These are phyloP conservation scores for Spergularia marina DNA, from an alignment of 148 eudicot genomes.

Conservation along the genomic window DNA sequence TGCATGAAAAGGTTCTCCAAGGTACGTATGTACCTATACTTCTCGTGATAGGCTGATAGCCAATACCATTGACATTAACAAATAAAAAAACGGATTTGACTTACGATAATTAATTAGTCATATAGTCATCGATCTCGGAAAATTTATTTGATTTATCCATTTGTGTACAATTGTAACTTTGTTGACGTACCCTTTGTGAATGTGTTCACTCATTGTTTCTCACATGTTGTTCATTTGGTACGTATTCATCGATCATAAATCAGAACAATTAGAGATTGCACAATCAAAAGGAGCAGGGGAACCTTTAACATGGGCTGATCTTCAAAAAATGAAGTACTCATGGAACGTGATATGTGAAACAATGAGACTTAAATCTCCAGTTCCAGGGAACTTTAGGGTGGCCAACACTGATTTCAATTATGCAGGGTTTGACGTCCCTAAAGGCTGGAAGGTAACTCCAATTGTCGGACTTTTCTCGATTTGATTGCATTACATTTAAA, in stretches of 20 bases:
- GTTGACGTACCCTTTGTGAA: no score
- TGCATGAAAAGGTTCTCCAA: conserved; percentile 27
- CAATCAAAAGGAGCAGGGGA: neutral
- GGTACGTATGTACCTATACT: conserved; percentile 8
- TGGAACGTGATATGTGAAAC: conserved; percentile 2
- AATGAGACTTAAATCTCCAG: neutral
- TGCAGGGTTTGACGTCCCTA: neutral
- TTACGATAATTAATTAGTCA: no score
- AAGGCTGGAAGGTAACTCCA: neutral
- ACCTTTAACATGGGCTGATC: neutral
- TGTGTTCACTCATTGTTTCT: no score
- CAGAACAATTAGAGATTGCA: neutral
- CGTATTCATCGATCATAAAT: neutral
- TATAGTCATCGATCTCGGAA: no score
- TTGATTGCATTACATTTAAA: no score
- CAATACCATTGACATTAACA: no score
- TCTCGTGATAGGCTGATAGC: no score
- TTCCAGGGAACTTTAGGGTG: neutral
- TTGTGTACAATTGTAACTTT: no score
- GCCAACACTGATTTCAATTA: neutral
- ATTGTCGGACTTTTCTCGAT: no score
- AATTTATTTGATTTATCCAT: no score
- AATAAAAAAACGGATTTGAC: no score
- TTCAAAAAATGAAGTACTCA: conserved; percentile 1
- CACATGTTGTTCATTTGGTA: no score